phyloP scores from a whole-genome alignment of 257 asterid species.

The Rubia yunnanensis region DNA sequence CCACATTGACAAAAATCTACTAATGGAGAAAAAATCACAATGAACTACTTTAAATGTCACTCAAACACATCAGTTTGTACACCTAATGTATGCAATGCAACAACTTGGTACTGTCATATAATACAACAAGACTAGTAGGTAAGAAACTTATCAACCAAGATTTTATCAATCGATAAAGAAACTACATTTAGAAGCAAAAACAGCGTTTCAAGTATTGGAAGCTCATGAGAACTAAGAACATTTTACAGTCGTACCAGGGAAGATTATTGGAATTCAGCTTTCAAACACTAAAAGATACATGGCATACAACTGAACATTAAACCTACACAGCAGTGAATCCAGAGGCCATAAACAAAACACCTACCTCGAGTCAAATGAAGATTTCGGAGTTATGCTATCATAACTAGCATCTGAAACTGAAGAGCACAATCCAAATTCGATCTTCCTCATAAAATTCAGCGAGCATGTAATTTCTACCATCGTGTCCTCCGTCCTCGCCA shows the following conservation, averaged over 20 bases:
- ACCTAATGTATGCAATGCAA: not conserved
- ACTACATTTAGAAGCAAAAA: not conserved
- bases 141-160: not conserved
- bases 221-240: not conserved
- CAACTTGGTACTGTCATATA: too few species aligned
- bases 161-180: too few species aligned
- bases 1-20: conserved; percentile 19
- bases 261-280: not conserved
- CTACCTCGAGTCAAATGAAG: conserved; percentile 38
- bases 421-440: conserved; percentile 20
- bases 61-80: not conserved
- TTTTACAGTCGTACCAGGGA: not conserved
- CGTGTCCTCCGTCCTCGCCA: not conserved
- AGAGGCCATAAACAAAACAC: not conserved
- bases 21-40: conserved; percentile 15
- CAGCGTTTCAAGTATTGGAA: not conserved
- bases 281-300: too few species aligned
- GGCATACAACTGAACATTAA: not conserved
- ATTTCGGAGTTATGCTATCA: conserved; percentile 31
- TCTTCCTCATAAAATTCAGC: conserved; percentile 4
- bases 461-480: conserved; percentile 25
- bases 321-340: too few species aligned
- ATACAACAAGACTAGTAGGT: not conserved
- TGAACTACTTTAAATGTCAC: not conserved
- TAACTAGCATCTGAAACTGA: conserved; percentile 40